These are phyloP conservation scores for Pugionium cornutum DNA, from an alignment of 345 rosid species.

Conservation along the genomic window DNA sequence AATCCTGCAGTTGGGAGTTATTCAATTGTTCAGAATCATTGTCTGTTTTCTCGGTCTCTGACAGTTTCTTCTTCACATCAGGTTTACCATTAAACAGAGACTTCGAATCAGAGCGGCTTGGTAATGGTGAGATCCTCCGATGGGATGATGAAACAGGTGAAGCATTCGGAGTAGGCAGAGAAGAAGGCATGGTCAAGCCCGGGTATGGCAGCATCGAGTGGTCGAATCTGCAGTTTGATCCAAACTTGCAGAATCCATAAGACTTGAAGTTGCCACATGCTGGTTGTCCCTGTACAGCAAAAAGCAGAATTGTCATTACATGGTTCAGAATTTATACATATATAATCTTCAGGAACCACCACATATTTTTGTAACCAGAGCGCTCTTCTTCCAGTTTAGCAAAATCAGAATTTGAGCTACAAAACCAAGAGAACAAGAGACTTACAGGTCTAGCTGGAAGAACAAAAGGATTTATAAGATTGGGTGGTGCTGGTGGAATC, in stretches of 20 bases:
- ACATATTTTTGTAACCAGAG: not conserved
- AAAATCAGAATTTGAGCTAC: not conserved
- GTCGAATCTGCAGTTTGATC: constrained; percentile 72
- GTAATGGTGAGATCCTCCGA: constrained; percentile 30
- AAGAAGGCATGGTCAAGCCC: constrained; percentile 21
- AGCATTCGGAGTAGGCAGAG: constrained; percentile 24
- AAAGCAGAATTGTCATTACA: constrained; percentile 17
- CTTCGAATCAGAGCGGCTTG: constrained; percentile 28
- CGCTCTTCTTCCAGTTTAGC: not conserved
- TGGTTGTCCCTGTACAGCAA: constrained; percentile 63
- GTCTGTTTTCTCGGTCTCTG: constrained; percentile 7
- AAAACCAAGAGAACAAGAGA: constrained; percentile 18
- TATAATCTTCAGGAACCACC: not conserved
- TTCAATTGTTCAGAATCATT: constrained; percentile 20
- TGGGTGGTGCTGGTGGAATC: constrained; percentile 46
- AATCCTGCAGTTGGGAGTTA: constrained; percentile 16
- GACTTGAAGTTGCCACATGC: constrained; percentile 58
- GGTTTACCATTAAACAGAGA: constrained; percentile 23
- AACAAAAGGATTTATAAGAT: constrained; percentile 44
- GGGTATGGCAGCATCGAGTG: constrained; percentile 62
- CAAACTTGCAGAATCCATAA: constrained; percentile 71
- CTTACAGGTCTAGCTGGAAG: constrained; percentile 82
- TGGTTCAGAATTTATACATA: not conserved
- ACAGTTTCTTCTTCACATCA: constrained; percentile 27
- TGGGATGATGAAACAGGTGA: constrained; percentile 17